Percentiles rank a stretch among this genome's conserved stretches.
phyloP scores from a whole-genome alignment of 768 basidiomycete genomes.

The Asterophora parasitica region DNA sequence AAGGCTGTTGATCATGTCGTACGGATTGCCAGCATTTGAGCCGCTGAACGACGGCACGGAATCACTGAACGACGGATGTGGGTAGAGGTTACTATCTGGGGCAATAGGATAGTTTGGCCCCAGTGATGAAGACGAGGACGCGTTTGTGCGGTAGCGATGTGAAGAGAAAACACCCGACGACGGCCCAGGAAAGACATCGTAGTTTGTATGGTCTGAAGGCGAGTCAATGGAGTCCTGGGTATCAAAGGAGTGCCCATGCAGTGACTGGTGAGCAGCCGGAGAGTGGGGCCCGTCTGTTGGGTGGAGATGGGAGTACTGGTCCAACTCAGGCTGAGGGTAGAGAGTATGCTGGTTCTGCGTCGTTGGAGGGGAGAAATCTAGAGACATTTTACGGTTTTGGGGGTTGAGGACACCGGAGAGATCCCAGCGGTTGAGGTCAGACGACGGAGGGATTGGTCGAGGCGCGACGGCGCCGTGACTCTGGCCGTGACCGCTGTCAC shows the following conservation, averaged over 20 bases:
- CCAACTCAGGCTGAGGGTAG: conserved; percentile 54
- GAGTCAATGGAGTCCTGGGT: conserved; percentile 49
- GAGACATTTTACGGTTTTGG: conserved; percentile 40
- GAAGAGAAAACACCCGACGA: conserved; percentile 41
- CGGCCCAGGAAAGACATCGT: conserved; percentile 60
- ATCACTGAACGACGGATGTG: conserved; percentile 56
- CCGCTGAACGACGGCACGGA: conserved; percentile 53
- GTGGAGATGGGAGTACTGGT: conserved; percentile 47
- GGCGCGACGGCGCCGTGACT: conserved; percentile 27
- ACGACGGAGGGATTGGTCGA: conserved; percentile 29
- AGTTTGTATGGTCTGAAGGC: conserved; percentile 48
- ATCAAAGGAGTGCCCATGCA: conserved; percentile 38
- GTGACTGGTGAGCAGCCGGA: conserved; percentile 34
- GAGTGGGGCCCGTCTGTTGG: conserved; percentile 34
- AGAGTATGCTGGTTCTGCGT: conserved; percentile 31
- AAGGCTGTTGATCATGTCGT: conserved; percentile 61
- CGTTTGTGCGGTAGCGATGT: conserved; percentile 66
- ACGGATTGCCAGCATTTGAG: conserved; percentile 44
- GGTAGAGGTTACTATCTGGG: conserved; percentile 51
- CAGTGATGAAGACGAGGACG: conserved; percentile 67
- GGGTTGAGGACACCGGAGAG: conserved; percentile 44
- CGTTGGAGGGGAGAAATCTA: conserved; percentile 47
- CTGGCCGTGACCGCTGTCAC: conserved; percentile 18
- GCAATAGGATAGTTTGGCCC: conserved; percentile 50
- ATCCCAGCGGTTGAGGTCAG: conserved; percentile 35